phyloP scores from a whole-genome alignment of 176 grass and related monocot species.

The Puccinellia tenuiflora region DNA sequence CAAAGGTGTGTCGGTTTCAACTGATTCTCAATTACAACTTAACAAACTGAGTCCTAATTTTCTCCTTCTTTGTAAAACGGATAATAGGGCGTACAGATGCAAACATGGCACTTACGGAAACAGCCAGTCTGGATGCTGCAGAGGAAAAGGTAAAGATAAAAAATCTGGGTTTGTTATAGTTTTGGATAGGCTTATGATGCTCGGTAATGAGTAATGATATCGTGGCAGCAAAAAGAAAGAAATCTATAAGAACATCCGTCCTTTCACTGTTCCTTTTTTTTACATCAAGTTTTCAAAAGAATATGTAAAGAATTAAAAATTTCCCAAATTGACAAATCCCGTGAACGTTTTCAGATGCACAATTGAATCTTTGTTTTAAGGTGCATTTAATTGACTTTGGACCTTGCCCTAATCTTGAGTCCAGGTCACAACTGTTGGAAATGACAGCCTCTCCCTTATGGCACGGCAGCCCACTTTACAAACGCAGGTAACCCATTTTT shows the following conservation, averaged over 20 bases:
- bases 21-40: background rate
- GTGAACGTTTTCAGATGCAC: background rate
- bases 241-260: background rate
- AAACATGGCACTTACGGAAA: background rate
- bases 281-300: background rate
- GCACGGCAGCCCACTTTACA: background rate
- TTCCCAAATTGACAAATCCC: background rate
- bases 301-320: background rate
- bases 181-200: background rate
- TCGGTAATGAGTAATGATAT: background rate
- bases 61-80: background rate
- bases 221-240: background rate
- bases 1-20: background rate
- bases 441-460: background rate
- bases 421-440: background rate
- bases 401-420: background rate
- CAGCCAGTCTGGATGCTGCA: background rate
- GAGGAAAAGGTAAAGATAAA: background rate
- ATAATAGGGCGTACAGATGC: background rate
- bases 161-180: background rate
- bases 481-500: background rate
- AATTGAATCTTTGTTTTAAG: background rate
- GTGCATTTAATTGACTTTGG: background rate
- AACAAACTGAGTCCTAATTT: background rate
- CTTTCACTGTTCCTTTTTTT: background rate